Evolutionary conservation across 1,139 yeast species (phyloP).

Genomic region (Cylindricascospora bacillispora): DNA sequence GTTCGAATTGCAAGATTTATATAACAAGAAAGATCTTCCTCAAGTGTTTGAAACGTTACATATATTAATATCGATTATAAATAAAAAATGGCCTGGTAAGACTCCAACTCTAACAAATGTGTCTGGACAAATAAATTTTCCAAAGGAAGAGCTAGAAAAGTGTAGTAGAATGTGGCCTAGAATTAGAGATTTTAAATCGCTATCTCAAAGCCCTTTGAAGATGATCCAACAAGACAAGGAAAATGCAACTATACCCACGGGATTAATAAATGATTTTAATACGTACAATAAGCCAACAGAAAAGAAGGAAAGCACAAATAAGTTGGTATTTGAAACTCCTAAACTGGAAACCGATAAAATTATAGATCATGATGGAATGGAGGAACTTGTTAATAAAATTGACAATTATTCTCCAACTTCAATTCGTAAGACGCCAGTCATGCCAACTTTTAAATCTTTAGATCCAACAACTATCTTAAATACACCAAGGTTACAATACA

Average conservation of each 20-base stretch:
- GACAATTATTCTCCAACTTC: constrained; percentile 1
- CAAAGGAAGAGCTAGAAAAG: constrained; percentile 51
- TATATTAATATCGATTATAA: constrained; percentile 63
- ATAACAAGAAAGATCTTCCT: constrained; percentile 86
- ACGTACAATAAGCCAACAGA: no score
- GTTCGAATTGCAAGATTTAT: constrained; percentile 84
- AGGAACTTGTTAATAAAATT: not conserved
- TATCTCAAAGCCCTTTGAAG: constrained; percentile 11
- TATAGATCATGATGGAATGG: constrained; percentile 1
- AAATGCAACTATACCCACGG: constrained; percentile 3
- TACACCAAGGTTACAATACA: constrained; percentile 15
- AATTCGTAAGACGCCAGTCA: no score
- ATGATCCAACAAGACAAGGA: constrained; percentile 6
- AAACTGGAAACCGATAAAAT: constrained; percentile 1
- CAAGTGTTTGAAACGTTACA: constrained; percentile 90
- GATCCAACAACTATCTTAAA: constrained; percentile 4
- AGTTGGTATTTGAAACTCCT: not conserved
- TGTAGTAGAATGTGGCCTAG: constrained; percentile 46
- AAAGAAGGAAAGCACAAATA: not conserved
- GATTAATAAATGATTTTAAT: constrained; percentile 17
- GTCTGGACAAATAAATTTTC: constrained; percentile 50
- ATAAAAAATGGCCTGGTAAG: constrained; percentile 29
- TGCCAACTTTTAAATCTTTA: not conserved
- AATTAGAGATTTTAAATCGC: constrained; percentile 47
- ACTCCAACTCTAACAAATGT: constrained; percentile 54